Percentiles rank a stretch among this genome's conserved stretches.
Conservation (phyloP, 2,329 filamentous ascomycete species). For the Talaromyces sp. region DNA sequence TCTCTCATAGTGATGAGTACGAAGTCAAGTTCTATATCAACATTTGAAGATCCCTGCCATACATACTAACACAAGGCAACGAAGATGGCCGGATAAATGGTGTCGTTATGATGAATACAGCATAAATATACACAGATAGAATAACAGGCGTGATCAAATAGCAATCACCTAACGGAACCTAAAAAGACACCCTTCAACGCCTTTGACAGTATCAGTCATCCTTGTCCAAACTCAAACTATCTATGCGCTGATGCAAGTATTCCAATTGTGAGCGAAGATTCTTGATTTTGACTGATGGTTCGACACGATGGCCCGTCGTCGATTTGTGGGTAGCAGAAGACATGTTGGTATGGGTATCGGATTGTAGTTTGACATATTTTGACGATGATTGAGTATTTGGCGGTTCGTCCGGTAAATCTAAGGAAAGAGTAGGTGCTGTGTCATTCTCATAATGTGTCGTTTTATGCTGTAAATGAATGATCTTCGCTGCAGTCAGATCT, state of each 20-base stretch:
- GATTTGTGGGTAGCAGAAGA: background rate
- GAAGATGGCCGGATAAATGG: background rate
- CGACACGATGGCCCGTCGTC: background rate
- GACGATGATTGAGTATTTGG: background rate
- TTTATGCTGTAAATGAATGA: conserved; percentile 19
- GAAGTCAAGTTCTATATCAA: background rate
- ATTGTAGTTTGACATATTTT: background rate
- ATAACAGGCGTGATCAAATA: background rate
- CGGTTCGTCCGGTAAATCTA: background rate
- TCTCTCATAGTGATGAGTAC: too few relatives aligned
- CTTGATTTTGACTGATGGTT: background rate
- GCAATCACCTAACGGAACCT: background rate
- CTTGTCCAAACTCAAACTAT: conserved; percentile 4
- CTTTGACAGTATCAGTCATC: background rate
- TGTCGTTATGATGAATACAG: conserved; percentile 1
- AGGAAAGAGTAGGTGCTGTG: background rate
- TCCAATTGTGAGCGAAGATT: conserved; percentile 5
- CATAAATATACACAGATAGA: background rate
- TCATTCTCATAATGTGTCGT: background rate
- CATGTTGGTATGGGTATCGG: background rate
- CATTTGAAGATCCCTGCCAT: too few relatives aligned
- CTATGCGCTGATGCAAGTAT: conserved; percentile 1
- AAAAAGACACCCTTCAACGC: background rate
- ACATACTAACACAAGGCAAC: conserved; percentile 7
- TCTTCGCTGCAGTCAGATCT: conserved; percentile 23